phyloP scores from a whole-genome alignment of 108 stramenopile species.

The Phaeodactylum tricornutum region DNA sequence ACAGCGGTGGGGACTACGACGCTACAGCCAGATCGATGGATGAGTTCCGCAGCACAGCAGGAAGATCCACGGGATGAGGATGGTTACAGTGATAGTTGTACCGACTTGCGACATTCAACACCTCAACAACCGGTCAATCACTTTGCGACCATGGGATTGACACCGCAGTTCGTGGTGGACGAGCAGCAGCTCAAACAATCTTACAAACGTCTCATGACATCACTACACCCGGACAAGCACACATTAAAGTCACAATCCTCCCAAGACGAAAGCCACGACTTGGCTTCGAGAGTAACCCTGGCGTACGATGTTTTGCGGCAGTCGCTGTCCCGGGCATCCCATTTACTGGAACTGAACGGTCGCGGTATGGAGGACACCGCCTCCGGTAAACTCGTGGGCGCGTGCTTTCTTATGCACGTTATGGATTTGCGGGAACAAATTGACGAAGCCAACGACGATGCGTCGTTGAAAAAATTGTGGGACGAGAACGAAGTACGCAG shows the following conservation, averaged over 20 bases:
- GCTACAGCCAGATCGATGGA: too few relatives aligned
- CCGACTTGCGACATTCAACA: background rate
- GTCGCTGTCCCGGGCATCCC: constrained; percentile 43
- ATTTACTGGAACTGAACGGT: constrained; percentile 50
- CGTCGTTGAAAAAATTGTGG: constrained; percentile 24
- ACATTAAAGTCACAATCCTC: background rate
- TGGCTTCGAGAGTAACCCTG: constrained; percentile 43
- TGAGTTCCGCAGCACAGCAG: too few relatives aligned
- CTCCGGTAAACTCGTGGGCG: constrained; percentile 20
- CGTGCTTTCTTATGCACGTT: constrained; percentile 37
- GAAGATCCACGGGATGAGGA: too few relatives aligned
- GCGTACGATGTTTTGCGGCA: constrained; percentile 49
- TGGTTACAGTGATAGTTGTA: too few relatives aligned
- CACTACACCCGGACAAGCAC: constrained; percentile 41
- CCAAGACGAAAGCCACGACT: constrained; percentile 11
- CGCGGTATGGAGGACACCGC: background rate
- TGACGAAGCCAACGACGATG: constrained; percentile 21
- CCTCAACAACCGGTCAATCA: constrained; percentile 1
- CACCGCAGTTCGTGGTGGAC: constrained; percentile 22
- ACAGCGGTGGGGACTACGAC: too few relatives aligned
- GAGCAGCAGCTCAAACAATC: constrained; percentile 28
- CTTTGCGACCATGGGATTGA: constrained; percentile 21
- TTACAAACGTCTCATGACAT: constrained; percentile 55
- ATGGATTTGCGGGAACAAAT: constrained; percentile 65
- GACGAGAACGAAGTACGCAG: constrained; percentile 17